A percentile compares a stretch with the other conserved stretches of the same genome.
Conservation (phyloP, 345 rosid species). For the Nasturtium officinale region DNA sequence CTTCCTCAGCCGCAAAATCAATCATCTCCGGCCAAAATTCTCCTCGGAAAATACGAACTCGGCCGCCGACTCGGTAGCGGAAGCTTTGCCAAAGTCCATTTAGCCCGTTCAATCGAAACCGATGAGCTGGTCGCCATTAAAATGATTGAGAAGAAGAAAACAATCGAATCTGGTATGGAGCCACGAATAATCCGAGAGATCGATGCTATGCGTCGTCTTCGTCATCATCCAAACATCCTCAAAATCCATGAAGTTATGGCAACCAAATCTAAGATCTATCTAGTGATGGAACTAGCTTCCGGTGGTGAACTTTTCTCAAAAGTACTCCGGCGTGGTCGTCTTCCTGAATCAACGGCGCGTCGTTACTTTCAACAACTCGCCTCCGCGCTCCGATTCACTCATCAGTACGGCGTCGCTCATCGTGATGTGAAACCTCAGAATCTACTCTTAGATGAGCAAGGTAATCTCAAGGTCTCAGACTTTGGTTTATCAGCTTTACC, state of each 20-base stretch:
- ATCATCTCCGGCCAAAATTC: conserved; percentile 36
- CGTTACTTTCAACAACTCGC: conserved; percentile 79
- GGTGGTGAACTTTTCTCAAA: conserved; percentile 82
- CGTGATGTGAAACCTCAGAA: conserved; percentile 94
- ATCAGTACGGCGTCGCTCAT: conserved; percentile 81
- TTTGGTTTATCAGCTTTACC: conserved; percentile 84
- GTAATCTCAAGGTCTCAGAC: conserved; percentile 79
- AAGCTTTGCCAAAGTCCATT: conserved; percentile 71
- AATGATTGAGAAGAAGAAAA: conserved; percentile 65
- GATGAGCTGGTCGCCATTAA: conserved; percentile 65
- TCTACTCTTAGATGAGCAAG: conserved; percentile 65
- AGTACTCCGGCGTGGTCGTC: conserved; percentile 61
- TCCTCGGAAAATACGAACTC: conserved; percentile 67
- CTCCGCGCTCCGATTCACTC: conserved; percentile 79
- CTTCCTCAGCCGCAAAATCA: conserved; percentile 28
- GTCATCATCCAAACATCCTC: conserved; percentile 78
- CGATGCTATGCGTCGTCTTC: conserved; percentile 81
- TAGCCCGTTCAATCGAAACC: conserved; percentile 53
- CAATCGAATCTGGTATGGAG: conserved; percentile 61
- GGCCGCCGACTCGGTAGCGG: conserved; percentile 80
- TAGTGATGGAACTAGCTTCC: conserved; percentile 84
- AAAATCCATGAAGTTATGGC: conserved; percentile 94
- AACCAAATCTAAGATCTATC: conserved; percentile 73
- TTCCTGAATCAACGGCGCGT: conserved; percentile 60
- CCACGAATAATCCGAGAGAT: conserved; percentile 71